Evolutionary conservation across 108 stramenopile genomes (phyloP).

Genomic region (Nitzschia inconspicua): DNA sequence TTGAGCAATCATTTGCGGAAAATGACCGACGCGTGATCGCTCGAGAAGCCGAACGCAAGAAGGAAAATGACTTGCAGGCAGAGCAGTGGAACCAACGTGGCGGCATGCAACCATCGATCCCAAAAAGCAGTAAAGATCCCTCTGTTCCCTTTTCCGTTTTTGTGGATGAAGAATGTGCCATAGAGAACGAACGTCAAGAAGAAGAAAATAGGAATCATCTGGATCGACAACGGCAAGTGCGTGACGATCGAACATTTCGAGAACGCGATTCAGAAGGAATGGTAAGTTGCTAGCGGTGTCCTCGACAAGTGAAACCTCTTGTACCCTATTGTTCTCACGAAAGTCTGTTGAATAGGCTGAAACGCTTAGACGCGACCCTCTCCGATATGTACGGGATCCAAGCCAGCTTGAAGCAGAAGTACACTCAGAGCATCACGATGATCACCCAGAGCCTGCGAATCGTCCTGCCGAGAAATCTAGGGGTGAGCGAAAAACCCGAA

Average conservation of each 20-base stretch:
- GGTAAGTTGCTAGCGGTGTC: slow-evolving; percentile 41
- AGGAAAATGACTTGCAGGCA: slow-evolving; percentile 65
- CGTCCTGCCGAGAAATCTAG: slow-evolving; percentile 7
- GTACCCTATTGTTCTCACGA: background rate
- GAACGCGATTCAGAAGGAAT: slow-evolving; percentile 64
- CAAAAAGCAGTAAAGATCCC: slow-evolving; percentile 10
- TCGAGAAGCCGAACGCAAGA: slow-evolving; percentile 54
- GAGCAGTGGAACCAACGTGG: slow-evolving; percentile 83
- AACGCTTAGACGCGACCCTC: slow-evolving; percentile 60
- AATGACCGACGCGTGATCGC: slow-evolving; percentile 34
- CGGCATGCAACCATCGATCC: slow-evolving; percentile 30
- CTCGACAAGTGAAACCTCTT: background rate
- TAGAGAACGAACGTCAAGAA: slow-evolving; percentile 21
- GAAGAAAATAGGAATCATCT: slow-evolving; percentile 17
- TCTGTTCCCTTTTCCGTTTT: slow-evolving; percentile 68
- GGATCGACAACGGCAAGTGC: slow-evolving; percentile 21
- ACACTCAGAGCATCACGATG: too few relatives aligned
- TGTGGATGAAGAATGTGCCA: slow-evolving; percentile 74
- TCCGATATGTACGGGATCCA: slow-evolving; percentile 70
- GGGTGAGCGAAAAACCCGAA: background rate
- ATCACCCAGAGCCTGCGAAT: too few relatives aligned
- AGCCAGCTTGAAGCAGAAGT: slow-evolving; percentile 42
- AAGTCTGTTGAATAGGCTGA: slow-evolving; percentile 38
- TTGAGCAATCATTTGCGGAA: slow-evolving; percentile 25
- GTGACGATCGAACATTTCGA: slow-evolving; percentile 70